A percentile compares a stretch with the other conserved stretches of the same genome.
phyloP scores from a whole-genome alignment of 805 yeast species.

The Candida patagonica region DNA sequence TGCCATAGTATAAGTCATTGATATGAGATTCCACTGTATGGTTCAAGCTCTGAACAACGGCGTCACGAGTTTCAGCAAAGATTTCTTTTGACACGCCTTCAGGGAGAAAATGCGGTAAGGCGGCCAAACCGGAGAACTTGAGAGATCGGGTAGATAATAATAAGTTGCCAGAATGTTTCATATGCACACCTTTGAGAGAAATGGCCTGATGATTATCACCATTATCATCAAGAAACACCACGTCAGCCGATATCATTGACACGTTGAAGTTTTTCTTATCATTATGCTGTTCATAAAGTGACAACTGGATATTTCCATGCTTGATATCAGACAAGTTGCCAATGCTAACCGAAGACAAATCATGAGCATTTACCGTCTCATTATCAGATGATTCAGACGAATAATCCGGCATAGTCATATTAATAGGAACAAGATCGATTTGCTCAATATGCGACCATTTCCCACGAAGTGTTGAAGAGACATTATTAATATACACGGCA shows the following conservation, averaged over 20 bases:
- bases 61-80: constrained; percentile 50
- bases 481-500: constrained; percentile 16
- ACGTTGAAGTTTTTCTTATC: constrained; percentile 4
- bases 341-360: neutral
- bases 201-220: constrained; percentile 19
- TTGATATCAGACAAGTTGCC: constrained; percentile 11
- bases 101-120: constrained; percentile 32
- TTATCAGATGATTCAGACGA: neutral
- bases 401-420: constrained; percentile 13
- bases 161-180: constrained; percentile 26
- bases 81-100: constrained; percentile 41
- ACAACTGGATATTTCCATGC: constrained; percentile 9
- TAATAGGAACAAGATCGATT: constrained; percentile 26
- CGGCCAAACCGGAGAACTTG: constrained; percentile 26
- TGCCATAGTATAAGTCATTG: constrained; percentile 58
- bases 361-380: neutral
- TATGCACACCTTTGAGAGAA: constrained; percentile 27
- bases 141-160: constrained; percentile 24
- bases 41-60: constrained; percentile 32
- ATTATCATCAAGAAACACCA: constrained; percentile 13
- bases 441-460: constrained; percentile 41
- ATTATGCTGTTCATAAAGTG: constrained; percentile 7
- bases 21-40: constrained; percentile 32
- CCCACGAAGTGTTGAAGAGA: constrained; percentile 31
- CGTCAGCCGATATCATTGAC: constrained; percentile 10